Percentiles rank a stretch among this genome's conserved stretches.
These are phyloP conservation scores for Chrysosporium keratinophilum DNA, from an alignment of 2,329 filamentous ascomycete genomes.

Conservation along the genomic window DNA sequence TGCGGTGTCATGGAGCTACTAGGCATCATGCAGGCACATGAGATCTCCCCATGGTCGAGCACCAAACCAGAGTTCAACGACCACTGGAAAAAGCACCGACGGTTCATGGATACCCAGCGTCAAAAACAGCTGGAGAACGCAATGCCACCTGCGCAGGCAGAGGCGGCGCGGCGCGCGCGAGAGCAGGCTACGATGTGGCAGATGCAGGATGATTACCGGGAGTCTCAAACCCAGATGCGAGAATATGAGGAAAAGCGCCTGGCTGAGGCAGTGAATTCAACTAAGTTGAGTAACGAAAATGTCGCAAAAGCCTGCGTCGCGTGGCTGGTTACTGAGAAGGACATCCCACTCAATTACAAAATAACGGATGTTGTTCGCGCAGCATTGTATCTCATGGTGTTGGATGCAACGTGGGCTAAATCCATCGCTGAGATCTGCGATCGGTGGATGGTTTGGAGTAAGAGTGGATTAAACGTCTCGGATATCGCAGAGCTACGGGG, in stretches of 20 bases:
- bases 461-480: slow-evolving; percentile 21
- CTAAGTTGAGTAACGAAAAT: slow-evolving; percentile 19
- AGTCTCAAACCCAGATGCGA: slow-evolving; percentile 9
- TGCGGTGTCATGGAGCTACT: slow-evolving; percentile 24
- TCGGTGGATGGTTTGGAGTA: slow-evolving; percentile 22
- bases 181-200: slow-evolving; percentile 16
- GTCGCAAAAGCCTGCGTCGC: slow-evolving; percentile 21
- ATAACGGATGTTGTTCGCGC: slow-evolving; percentile 20
- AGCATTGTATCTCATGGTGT: slow-evolving; percentile 23
- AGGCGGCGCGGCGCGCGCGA: slow-evolving; percentile 18
- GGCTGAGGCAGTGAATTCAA: slow-evolving; percentile 21
- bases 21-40: slow-evolving; percentile 19
- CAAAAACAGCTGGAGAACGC: slow-evolving; percentile 19
- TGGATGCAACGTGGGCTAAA: slow-evolving; percentile 19
- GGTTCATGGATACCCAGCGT: slow-evolving; percentile 16
- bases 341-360: slow-evolving; percentile 21
- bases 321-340: slow-evolving; percentile 20
- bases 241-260: slow-evolving; percentile 21
- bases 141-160: slow-evolving; percentile 24
- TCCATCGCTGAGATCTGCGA: slow-evolving; percentile 21
- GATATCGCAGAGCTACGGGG: slow-evolving; percentile 20
- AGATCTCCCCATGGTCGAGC: slow-evolving; percentile 21
- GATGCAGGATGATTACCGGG: slow-evolving; percentile 17
- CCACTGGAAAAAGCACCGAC: slow-evolving; percentile 15
- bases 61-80: slow-evolving; percentile 14